A percentile compares a stretch with the other conserved stretches of the same genome.
Conservation (phyloP, 2,329 filamentous ascomycete genomes). For the Aspergillus eucalypticola region DNA sequence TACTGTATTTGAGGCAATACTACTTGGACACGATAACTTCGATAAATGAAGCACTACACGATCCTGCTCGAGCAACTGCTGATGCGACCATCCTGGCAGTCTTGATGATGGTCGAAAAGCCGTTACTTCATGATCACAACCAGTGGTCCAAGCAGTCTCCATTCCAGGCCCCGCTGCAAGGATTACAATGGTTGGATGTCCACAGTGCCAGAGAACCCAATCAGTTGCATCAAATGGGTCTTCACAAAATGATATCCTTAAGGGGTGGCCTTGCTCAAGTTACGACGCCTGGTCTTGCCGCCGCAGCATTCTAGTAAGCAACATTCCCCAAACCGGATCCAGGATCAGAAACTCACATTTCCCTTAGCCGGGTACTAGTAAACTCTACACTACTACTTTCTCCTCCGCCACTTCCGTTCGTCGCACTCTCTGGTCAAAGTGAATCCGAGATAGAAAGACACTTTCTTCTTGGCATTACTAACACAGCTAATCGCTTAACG, state of each 20-base stretch:
- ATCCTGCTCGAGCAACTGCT: background rate
- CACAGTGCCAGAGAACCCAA: constrained; percentile 2
- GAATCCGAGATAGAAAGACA: no score
- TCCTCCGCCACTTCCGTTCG: constrained; percentile 1
- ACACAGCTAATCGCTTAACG: background rate
- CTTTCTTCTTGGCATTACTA: background rate
- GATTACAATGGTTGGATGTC: constrained; percentile 6
- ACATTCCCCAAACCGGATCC: background rate
- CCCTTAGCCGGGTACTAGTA: constrained; percentile 1
- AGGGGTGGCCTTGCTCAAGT: constrained; percentile 1
- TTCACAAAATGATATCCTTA: background rate
- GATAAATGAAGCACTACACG: background rate
- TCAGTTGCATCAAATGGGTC: constrained; percentile 2
- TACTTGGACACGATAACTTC: background rate
- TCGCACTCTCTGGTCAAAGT: background rate
- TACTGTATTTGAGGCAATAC: background rate
- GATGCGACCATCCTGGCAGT: constrained; percentile 6
- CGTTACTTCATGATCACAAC: background rate
- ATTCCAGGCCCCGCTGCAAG: constrained; percentile 1
- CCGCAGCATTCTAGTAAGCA: constrained; percentile 7
- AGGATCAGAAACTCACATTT: no score
- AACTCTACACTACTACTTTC: constrained; percentile 7
- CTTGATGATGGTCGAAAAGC: constrained; percentile 5
- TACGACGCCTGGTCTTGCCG: background rate
- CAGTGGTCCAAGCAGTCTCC: background rate